These are phyloP conservation scores for Claviceps monticola DNA, from an alignment of 2,329 filamentous ascomycete genomes.

Conservation along the genomic window DNA sequence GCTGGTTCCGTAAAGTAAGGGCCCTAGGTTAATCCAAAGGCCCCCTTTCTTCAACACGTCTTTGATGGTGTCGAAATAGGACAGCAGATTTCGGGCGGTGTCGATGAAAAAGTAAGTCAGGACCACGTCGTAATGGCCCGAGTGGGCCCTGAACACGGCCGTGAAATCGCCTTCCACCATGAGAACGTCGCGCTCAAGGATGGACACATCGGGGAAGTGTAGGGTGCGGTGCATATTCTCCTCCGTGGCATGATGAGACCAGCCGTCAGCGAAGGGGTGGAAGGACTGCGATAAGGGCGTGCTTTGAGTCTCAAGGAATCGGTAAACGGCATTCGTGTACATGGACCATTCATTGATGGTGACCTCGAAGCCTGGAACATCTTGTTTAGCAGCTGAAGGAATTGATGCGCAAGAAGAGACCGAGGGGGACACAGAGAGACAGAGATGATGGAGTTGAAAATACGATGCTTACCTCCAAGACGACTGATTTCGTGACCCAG, in stretches of 20 bases:
- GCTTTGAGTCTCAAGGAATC: conserved; percentile 27
- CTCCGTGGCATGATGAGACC: conserved; percentile 39
- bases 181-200: conserved; percentile 24
- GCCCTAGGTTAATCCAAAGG: conserved; percentile 42
- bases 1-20: conserved; percentile 38
- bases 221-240: conserved; percentile 32
- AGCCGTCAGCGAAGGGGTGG: conserved; percentile 40
- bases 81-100: conserved; percentile 41
- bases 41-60: conserved; percentile 32
- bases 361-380: conserved; percentile 30
- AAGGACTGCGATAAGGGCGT: conserved; percentile 16
- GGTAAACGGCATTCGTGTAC: conserved; percentile 42
- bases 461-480: conserved; percentile 20
- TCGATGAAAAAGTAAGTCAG: conserved; percentile 48
- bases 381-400: neutral
- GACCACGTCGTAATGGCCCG: conserved; percentile 30
- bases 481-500: conserved; percentile 35
- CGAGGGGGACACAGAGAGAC: neutral
- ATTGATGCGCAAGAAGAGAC: neutral
- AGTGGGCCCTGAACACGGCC: conserved; percentile 19
- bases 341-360: conserved; percentile 44
- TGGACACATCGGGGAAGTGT: conserved; percentile 27
- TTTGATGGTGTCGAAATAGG: conserved; percentile 40
- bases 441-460: too few species aligned
- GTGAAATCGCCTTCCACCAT: conserved; percentile 45